Evolutionary conservation across 2,329 filamentous ascomycete species (phyloP).

Genomic region (Pseudogymnoascus sp.): DNA sequence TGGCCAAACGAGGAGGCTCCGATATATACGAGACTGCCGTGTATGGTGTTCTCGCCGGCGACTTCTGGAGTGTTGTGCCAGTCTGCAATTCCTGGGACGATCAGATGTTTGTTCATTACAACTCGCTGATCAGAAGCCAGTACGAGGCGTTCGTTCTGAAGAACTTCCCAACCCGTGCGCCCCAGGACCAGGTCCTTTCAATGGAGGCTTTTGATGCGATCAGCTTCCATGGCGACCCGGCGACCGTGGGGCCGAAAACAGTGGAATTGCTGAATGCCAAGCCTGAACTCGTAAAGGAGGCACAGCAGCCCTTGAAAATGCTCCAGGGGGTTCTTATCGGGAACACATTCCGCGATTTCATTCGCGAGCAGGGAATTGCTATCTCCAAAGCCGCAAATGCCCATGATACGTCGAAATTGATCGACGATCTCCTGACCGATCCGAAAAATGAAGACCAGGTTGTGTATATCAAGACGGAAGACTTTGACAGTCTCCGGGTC

Average conservation of each 20-base stretch:
- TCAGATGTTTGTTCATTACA: conserved; percentile 78
- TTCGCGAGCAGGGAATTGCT: conserved; percentile 50
- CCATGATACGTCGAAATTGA: conserved; percentile 34
- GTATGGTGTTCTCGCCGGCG: conserved; percentile 82
- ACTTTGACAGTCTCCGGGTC: conserved; percentile 56
- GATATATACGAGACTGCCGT: conserved; percentile 81
- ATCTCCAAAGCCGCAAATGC: conserved; percentile 41
- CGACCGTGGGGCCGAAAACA: conserved; percentile 48
- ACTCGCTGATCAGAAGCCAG: conserved; percentile 70
- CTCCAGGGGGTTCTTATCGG: conserved; percentile 70
- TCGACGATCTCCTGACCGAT: conserved; percentile 32
- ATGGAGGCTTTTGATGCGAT: conserved; percentile 59
- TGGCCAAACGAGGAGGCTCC: conserved; percentile 60
- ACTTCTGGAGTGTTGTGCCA: conserved; percentile 67
- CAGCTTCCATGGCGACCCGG: conserved; percentile 50
- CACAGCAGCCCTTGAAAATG: conserved; percentile 59
- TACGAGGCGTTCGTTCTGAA: conserved; percentile 64
- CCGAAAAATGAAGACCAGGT: conserved; percentile 31
- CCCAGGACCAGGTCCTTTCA: conserved; percentile 46
- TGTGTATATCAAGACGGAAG: conserved; percentile 46
- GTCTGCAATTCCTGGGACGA: conserved; percentile 80
- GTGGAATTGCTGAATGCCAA: conserved; percentile 52
- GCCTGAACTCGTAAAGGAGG: conserved; percentile 47
- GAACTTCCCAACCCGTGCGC: conserved; percentile 44
- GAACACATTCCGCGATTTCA: conserved; percentile 48